phyloP scores from a whole-genome alignment of 257 asterid species.

The Solanum etuberosum region DNA sequence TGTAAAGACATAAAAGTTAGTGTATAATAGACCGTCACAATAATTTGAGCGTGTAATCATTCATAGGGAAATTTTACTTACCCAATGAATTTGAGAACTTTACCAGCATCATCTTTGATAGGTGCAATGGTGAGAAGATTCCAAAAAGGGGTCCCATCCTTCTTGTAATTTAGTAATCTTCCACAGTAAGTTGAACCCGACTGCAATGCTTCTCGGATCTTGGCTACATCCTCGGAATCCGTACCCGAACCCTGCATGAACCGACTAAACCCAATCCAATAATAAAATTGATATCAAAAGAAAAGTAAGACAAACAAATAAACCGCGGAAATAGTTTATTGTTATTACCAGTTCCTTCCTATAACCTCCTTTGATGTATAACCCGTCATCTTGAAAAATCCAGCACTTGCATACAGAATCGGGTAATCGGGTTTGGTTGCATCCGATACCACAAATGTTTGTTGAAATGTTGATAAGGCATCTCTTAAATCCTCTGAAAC shows the following conservation, averaged over 20 bases:
- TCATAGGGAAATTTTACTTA: neutral
- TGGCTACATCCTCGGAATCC: constrained; percentile 76
- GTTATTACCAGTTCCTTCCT: constrained; percentile 68
- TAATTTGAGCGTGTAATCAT: too few species aligned
- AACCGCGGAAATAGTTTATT: neutral
- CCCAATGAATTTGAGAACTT: constrained; percentile 92
- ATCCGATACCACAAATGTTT: constrained; percentile 94
- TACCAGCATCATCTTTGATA: constrained; percentile 81
- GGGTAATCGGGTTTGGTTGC: constrained; percentile 83
- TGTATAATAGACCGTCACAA: too few species aligned
- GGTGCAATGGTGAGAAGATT: constrained; percentile 93
- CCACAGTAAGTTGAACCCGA: constrained; percentile 66
- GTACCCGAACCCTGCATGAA: constrained; percentile 86
- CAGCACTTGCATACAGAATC: constrained; percentile 94
- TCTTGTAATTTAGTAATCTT: constrained; percentile 86
- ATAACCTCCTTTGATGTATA: constrained; percentile 83
- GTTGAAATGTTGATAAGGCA: constrained; percentile 90
- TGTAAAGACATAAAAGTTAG: neutral
- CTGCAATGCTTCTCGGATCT: constrained; percentile 65
- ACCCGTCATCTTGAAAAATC: constrained; percentile 97
- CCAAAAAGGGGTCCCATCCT: constrained; percentile 96
- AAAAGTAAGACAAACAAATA: neutral
- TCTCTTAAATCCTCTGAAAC: constrained; percentile 79
- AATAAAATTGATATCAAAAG: neutral
- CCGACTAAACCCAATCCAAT: constrained; percentile 43